Evolutionary conservation across 2,329 filamentous ascomycete species (phyloP), one percentile per base, ranked within the genome.

Genomic region (Neofusicoccum sp.): DNA sequence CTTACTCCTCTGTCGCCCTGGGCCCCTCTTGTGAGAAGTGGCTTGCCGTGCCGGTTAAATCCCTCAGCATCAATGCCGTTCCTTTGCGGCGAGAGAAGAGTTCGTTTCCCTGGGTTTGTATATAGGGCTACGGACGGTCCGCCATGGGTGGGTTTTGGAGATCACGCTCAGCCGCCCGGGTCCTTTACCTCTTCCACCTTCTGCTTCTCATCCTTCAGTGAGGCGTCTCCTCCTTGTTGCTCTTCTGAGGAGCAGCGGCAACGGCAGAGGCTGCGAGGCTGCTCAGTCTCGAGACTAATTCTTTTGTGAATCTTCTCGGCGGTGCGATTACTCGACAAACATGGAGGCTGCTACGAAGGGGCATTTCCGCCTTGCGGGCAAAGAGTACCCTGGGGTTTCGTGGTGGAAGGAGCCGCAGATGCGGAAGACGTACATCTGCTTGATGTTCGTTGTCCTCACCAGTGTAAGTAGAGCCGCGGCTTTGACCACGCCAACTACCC

Each of bases 301-400:
- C 22, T 22, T 22, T 22, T 22, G 22, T 45, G 29, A 22, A 49
- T 2, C 33, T 44, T 29, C 14, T 1, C 28, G 28, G n/a, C 39
- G 11, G 29, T 11, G 8, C 12, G n/a, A 34, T 12, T 3, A 34
- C 11, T 43, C 9, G 7, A 34, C 28, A 33, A 64, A 33, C 31
- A 74, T 74, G 71, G 72, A 73, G 45, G 66, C 70, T n/a, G 68
- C 71, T 48, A 72, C 69, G 36, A 71, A 71, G 61, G 72, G 71
- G 47, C 69, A 71, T 29, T 73, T 72, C 65, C 69, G 70, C 64
- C 67, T 73, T 14, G 70, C 68, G 56, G 71, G 66, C 41, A 68
- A 65, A 28, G 71, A 73, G 45, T 72, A 72, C 44, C 70, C 72
- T 31, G 67, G 65, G 43, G 71, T 74, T 41, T 72, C 69, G 16